Conservation (phyloP, 2,329 filamentous ascomycete species). For the Rutstroemia sydowiana region DNA sequence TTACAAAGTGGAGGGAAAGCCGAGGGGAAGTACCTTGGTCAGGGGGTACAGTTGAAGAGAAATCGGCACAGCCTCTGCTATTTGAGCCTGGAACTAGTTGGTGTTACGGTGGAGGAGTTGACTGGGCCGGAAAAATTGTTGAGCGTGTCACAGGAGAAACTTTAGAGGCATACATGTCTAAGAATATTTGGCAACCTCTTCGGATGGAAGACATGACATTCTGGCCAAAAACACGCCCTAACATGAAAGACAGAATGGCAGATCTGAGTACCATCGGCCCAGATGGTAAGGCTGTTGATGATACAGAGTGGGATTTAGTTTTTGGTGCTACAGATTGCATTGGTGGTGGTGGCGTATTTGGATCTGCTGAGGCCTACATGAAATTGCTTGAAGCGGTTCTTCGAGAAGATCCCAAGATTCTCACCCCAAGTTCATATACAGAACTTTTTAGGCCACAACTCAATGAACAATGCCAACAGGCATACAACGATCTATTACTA, state of each 20-base stretch:
- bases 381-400: constrained; percentile 40
- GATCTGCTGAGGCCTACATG: constrained; percentile 35
- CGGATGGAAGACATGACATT: constrained; percentile 20
- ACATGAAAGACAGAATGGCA: constrained; percentile 13
- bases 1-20: neutral
- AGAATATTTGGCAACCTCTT: constrained; percentile 35
- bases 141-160: constrained; percentile 31
- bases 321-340: constrained; percentile 3
- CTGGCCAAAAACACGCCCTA: constrained; percentile 7
- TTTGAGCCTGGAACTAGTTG: constrained; percentile 56
- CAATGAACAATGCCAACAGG: neutral
- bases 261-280: constrained; percentile 16
- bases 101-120: constrained; percentile 48
- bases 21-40: neutral
- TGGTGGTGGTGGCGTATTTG: constrained; percentile 33
- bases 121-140: constrained; percentile 46
- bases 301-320: constrained; percentile 7
- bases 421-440: constrained; percentile 25
- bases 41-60: neutral
- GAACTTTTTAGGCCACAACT: neutral
- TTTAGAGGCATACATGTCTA: constrained; percentile 37
- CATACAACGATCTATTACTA: neutral
- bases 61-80: constrained; percentile 39
- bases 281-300: constrained; percentile 11
- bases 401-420: constrained; percentile 40